Evolutionary conservation across 2,329 filamentous ascomycete species (phyloP).

Genomic region (Nemania sp.): DNA sequence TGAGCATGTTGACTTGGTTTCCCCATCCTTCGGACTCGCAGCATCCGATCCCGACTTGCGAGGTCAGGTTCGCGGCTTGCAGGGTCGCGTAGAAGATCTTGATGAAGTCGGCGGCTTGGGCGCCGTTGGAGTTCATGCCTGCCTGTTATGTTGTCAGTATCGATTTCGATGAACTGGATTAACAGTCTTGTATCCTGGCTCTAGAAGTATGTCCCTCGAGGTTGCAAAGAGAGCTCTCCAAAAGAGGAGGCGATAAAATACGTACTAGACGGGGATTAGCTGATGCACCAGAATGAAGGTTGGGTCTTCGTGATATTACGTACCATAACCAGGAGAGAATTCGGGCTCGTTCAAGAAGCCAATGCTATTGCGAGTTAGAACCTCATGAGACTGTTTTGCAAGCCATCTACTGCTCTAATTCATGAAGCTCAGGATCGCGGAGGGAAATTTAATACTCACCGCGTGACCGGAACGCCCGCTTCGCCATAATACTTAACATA

Average conservation of each 20-base stretch:
- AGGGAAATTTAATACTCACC: constrained; percentile 17
- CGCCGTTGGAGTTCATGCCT: constrained; percentile 34
- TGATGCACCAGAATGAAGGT: background rate
- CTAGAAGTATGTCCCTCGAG: too few species aligned
- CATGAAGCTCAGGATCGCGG: background rate
- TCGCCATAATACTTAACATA: constrained; percentile 45
- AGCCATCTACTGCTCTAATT: background rate
- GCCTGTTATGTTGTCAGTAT: constrained; percentile 15
- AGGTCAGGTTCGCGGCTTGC: constrained; percentile 31
- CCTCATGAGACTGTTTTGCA: background rate
- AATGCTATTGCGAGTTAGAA: constrained; percentile 25
- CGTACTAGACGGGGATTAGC: constrained; percentile 16
- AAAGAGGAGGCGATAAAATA: background rate
- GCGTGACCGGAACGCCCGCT: constrained; percentile 38
- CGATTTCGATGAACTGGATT: background rate
- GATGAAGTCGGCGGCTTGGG: constrained; percentile 36
- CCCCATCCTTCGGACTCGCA: constrained; percentile 44
- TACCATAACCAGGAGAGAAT: constrained; percentile 33
- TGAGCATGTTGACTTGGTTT: constrained; percentile 43
- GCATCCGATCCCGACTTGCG: constrained; percentile 34
- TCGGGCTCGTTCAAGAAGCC: constrained; percentile 37
- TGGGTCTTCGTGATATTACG: background rate
- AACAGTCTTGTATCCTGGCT: background rate
- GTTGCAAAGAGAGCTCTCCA: too few species aligned
- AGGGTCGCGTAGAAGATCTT: constrained; percentile 32